These are phyloP conservation scores for Gossypium stocksii DNA, from an alignment of 345 rosid species.

Conservation along the genomic window DNA sequence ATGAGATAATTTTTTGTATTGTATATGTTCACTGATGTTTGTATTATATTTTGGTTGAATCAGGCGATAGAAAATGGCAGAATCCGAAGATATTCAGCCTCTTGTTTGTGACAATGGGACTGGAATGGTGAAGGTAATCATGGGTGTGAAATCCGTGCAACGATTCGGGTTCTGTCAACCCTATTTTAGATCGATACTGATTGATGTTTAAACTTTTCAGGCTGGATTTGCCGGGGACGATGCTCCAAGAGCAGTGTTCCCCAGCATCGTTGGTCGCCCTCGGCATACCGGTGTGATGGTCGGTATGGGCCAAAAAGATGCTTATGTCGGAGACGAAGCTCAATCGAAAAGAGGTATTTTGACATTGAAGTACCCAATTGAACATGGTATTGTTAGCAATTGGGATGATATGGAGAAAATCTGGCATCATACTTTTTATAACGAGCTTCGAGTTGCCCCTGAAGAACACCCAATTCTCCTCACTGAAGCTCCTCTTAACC, in stretches of 20 bases:
- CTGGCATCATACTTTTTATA: constrained; percentile 95
- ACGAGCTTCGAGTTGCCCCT: constrained; percentile 74
- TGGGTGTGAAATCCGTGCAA: not conserved
- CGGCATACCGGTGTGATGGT: constrained; percentile 95
- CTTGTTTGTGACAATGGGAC: constrained; percentile 56
- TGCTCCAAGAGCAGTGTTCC: constrained; percentile 66
- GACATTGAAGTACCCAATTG: constrained; percentile 75
- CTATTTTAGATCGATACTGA: not conserved
- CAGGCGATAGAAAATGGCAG: constrained; percentile 51
- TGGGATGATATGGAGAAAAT: constrained; percentile 99
- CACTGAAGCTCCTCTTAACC: constrained; percentile 75
- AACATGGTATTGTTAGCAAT: constrained; percentile 89
- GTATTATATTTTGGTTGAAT: constrained; percentile 4
- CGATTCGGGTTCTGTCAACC: not conserved
- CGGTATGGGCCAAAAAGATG: constrained; percentile 85
- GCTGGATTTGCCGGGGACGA: constrained; percentile 67
- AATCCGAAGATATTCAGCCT: constrained; percentile 46
- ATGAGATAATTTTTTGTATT: not conserved
- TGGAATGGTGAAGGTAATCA: constrained; percentile 42
- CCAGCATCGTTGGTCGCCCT: constrained; percentile 76
- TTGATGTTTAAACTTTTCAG: constrained; percentile 31
- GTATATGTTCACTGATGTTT: not conserved
- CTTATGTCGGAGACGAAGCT: constrained; percentile 92
- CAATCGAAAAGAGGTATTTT: constrained; percentile 69
- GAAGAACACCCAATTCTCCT: constrained; percentile 74